A percentile compares a stretch with the other conserved stretches of the same genome.
Evolutionary conservation across 2,329 filamentous ascomycete species (phyloP).

Genomic region (Plectosphaerella sp.): DNA sequence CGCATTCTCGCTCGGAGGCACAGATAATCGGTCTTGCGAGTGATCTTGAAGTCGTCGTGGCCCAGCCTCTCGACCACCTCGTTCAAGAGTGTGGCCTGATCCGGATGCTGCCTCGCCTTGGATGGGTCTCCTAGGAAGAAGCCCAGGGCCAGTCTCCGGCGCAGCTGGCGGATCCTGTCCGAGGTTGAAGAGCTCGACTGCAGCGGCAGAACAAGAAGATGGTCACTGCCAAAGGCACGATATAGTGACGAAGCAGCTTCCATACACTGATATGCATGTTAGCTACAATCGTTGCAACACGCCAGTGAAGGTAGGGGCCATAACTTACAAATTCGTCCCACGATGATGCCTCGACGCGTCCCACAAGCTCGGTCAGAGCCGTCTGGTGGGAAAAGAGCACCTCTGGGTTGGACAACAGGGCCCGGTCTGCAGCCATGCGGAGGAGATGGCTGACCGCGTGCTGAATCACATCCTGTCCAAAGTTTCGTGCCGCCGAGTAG

Average conservation of each 20-base stretch:
- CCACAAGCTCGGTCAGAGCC: constrained; percentile 38
- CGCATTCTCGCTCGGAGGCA: constrained; percentile 60
- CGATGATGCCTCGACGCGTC: constrained; percentile 28
- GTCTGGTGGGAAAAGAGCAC: constrained; percentile 34
- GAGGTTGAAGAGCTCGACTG: constrained; percentile 52
- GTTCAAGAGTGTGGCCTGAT: constrained; percentile 36
- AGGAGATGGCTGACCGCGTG: constrained; percentile 44
- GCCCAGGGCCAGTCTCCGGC: constrained; percentile 60
- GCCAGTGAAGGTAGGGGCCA: not conserved
- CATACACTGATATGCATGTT: constrained; percentile 36
- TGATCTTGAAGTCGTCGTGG: constrained; percentile 46
- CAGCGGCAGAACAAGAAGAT: constrained; percentile 55
- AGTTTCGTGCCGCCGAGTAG: constrained; percentile 25
- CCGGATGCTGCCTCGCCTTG: constrained; percentile 34
- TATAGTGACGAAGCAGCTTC: constrained; percentile 43
- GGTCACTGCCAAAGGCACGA: constrained; percentile 37
- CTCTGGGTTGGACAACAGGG: constrained; percentile 28
- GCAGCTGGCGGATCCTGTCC: constrained; percentile 51
- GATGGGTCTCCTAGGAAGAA: constrained; percentile 52
- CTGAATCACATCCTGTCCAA: constrained; percentile 28
- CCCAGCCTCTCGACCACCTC: constrained; percentile 41
- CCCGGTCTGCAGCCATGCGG: constrained; percentile 49
- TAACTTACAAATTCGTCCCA: constrained; percentile 40
- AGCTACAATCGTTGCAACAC: constrained; percentile 2
- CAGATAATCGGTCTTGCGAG: constrained; percentile 59